Evolutionary conservation across 371 early-diverging fungal species (phyloP).

Genomic region (Rhizopus arrhizus): DNA sequence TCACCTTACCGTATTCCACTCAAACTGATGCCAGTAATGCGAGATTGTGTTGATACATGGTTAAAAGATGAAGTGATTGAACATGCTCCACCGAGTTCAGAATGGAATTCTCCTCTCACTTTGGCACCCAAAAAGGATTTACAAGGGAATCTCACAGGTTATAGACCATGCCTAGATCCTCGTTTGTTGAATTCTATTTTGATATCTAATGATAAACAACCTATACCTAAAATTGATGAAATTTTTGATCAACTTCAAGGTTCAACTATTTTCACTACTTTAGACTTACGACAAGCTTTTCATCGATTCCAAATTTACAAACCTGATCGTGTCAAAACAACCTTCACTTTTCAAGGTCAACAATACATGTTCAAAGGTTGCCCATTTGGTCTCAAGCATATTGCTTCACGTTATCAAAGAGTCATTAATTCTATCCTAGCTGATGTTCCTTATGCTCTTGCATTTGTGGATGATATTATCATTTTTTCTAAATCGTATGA

Average conservation of each 20-base stretch:
- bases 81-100: too few species aligned
- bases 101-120: neutral
- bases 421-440: too few species aligned
- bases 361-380: neutral
- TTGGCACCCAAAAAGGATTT: neutral
- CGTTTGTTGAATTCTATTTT: neutral
- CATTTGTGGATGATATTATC: too few species aligned
- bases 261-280: neutral
- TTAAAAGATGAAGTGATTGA: too few species aligned
- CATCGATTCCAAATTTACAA: neutral
- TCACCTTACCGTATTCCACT: too few species aligned
- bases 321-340: neutral
- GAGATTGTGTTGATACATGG: too few species aligned
- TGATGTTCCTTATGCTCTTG: too few species aligned
- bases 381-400: constrained; percentile 1
- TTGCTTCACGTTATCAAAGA: too few species aligned
- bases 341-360: neutral
- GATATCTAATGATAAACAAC: neutral
- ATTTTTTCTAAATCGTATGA: neutral
- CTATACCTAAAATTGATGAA: neutral
- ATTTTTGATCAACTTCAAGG: neutral
- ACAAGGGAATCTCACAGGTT: neutral
- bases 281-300: neutral
- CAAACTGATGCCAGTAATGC: too few species aligned
- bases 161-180: neutral